Evolutionary conservation across 179 eudicot species (phyloP).

Genomic region (Silene noctiflora): DNA sequence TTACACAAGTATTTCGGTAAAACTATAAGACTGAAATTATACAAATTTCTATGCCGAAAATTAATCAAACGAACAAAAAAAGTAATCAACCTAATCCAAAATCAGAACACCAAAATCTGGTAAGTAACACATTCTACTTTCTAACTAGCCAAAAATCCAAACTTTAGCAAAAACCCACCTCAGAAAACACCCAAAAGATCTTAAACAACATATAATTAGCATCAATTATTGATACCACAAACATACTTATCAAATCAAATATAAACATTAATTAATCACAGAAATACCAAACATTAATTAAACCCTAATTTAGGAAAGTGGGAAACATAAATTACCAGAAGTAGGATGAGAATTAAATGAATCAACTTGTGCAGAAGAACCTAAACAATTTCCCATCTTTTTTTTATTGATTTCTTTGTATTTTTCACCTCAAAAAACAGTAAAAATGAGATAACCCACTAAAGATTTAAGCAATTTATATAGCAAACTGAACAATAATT

Average conservation of each 20-base stretch:
- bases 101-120: background rate
- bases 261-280: slow-evolving; percentile 8
- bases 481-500: background rate
- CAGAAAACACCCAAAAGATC: background rate
- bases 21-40: background rate
- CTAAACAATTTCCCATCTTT: slow-evolving; percentile 60
- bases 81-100: background rate
- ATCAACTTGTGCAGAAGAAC: slow-evolving; percentile 57
- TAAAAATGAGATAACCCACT: slow-evolving; percentile 9
- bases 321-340: slow-evolving; percentile 34
- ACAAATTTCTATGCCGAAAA: background rate
- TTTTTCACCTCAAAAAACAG: slow-evolving; percentile 3
- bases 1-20: too few relatives aligned
- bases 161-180: background rate
- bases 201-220: slow-evolving; percentile 9
- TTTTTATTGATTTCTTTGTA: background rate
- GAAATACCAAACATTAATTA: background rate
- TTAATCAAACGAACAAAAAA: background rate
- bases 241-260: slow-evolving; percentile 11
- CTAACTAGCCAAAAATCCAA: background rate
- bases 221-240: slow-evolving; percentile 2
- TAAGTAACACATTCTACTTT: too few relatives aligned
- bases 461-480: background rate
- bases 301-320: background rate
- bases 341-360: slow-evolving; percentile 35